A percentile compares a stretch with the other conserved stretches of the same genome.
These are phyloP conservation scores for Lactifluus echinatus DNA, from an alignment of 768 basidiomycete species.

Conservation along the genomic window DNA sequence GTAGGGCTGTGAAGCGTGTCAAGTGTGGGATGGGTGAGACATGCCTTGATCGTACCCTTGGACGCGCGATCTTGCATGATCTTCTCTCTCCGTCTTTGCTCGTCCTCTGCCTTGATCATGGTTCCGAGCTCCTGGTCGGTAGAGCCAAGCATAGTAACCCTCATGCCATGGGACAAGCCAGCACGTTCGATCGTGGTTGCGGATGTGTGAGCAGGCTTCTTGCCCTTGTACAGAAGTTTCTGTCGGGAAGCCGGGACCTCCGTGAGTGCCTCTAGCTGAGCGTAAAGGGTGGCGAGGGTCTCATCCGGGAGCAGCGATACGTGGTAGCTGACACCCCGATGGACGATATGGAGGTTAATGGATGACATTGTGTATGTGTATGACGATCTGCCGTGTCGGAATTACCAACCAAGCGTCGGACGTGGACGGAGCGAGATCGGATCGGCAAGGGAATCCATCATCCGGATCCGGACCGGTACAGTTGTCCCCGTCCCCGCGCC, in stretches of 20 bases:
- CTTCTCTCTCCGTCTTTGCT: constrained; percentile 46
- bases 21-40: constrained; percentile 3
- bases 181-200: constrained; percentile 28
- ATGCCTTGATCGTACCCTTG: constrained; percentile 51
- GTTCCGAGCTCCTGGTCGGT: constrained; percentile 49
- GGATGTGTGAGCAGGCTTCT: constrained; percentile 33
- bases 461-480: too few species aligned
- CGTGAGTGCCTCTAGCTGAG: constrained; percentile 52
- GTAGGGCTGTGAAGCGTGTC: neutral
- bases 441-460: too few species aligned
- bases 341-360: neutral
- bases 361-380: neutral
- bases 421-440: neutral
- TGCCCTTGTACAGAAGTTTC: constrained; percentile 69
- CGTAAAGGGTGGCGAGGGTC: constrained; percentile 45
- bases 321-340: constrained; percentile 3
- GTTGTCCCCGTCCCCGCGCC: too few species aligned
- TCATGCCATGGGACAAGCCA: constrained; percentile 57
- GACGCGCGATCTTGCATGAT: constrained; percentile 52
- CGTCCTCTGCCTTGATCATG: constrained; percentile 47
- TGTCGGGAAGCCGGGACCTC: constrained; percentile 56
- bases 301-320: constrained; percentile 3
- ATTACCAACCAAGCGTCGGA: too few species aligned
- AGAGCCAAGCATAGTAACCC: constrained; percentile 63
- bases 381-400: too few species aligned